Base-by-base conservation (phyloP, 352 stramenopile genomes). In the Phytophthora colocasiae region DNA sequence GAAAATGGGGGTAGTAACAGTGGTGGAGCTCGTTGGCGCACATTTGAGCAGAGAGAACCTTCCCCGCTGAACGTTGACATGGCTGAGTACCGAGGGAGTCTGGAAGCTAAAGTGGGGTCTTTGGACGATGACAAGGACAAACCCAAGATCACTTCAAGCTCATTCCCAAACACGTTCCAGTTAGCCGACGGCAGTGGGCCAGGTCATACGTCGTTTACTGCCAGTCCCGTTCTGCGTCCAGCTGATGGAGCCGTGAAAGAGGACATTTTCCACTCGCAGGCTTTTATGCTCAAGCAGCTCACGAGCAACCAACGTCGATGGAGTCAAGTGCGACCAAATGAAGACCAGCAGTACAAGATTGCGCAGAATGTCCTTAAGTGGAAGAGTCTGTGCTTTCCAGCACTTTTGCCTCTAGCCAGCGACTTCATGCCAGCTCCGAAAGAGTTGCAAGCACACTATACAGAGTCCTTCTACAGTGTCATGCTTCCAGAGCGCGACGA, bases 331-430 rank as follows among this genome's bases (percentile, higher is more conserved):
- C 78, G 81, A 0, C 78, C 85, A 9, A 79, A 63, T 27, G 81
- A 91, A 69, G 77, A 84, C 39, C 75, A 74, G 15, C 77, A 75
- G 22, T 80, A 81, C 38, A 83, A 91, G n/a, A 72, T 82, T 19
- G 78, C 89, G 15, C 83, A 92, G 63, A 93, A 95, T 56, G 89
- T 97, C 12, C 89, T 98, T 11, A 99, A 99, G 67, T 99, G 97
- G 97, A 98, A 98, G 59, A 98, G 89, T 65, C 73, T 99, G 19
- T 97, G 87, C 41, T 97, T 98, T 63, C 98, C 98, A 6, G 98
- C 97, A 5, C 91, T 99, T 60, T 78, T 98, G 24, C 94, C 94
- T 19, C 78, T 98, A 11, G 96, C 92, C 10, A 98, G 89, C 26
- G 93, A 98, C 63, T 98, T 91, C 59, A 83, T 97, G 27, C 92